Percentiles rank a stretch among this genome's conserved stretches.
phyloP scores from a whole-genome alignment of 2,329 filamentous ascomycete species.

The Cercospora beticola region DNA sequence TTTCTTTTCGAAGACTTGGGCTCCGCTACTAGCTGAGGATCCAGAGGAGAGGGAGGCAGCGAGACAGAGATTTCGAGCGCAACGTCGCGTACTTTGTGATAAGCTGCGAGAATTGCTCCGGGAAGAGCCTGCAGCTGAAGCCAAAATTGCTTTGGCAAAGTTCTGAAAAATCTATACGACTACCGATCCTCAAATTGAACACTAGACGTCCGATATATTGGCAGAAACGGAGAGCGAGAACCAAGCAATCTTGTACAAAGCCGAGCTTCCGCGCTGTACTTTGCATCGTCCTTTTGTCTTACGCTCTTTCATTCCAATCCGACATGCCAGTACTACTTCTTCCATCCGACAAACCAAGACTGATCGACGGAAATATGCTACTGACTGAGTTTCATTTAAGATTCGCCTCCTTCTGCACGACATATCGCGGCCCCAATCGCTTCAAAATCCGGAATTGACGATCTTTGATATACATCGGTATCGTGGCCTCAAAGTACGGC shows the following conservation, averaged over 20 bases:
- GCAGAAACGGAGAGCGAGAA: too few relatives aligned
- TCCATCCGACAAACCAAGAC: not conserved
- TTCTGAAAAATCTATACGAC: not conserved
- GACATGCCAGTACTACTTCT: not conserved
- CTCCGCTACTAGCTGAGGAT: not conserved
- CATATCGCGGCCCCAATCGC: slow-evolving; percentile 6
- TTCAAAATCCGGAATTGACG: slow-evolving; percentile 33
- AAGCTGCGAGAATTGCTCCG: not conserved
- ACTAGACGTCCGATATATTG: too few relatives aligned
- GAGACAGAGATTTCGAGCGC: not conserved
- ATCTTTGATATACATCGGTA: slow-evolving; percentile 45
- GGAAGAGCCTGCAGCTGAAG: not conserved
- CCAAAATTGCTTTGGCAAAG: not conserved
- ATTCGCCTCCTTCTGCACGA: slow-evolving; percentile 13
- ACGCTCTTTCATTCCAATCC: not conserved
- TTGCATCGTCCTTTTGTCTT: too few relatives aligned
- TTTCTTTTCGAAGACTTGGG: slow-evolving; percentile 3
- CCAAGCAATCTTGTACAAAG: too few relatives aligned
- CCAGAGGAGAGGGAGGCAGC: not conserved
- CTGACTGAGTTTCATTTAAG: not conserved
- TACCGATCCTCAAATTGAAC: too few relatives aligned
- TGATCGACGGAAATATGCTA: too few relatives aligned
- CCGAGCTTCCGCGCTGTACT: too few relatives aligned
- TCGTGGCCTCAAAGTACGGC: slow-evolving; percentile 43
- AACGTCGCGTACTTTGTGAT: not conserved